Conservation (phyloP, 768 basidiomycete species). For the Hygrophoropsis aurantiaca region DNA sequence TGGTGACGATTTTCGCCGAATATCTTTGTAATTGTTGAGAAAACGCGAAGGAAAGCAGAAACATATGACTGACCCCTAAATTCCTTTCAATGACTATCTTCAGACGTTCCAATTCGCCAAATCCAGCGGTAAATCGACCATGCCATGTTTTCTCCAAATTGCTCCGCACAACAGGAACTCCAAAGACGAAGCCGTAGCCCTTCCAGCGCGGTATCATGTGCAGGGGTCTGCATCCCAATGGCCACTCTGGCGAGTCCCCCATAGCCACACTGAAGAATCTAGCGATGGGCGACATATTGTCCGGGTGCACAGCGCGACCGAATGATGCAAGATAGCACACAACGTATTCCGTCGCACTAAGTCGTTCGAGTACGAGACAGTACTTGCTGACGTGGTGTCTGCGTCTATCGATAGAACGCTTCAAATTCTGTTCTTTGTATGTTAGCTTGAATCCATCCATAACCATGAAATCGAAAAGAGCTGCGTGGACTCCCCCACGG, state of each 20-base stretch:
- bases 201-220: constrained; percentile 30
- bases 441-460: constrained; percentile 4
- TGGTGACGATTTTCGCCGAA: no score
- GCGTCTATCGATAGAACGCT: not conserved
- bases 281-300: constrained; percentile 23
- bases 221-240: constrained; percentile 23
- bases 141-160: constrained; percentile 4
- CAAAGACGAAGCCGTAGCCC: constrained; percentile 30
- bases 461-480: constrained; percentile 8
- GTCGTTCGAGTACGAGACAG: constrained; percentile 36
- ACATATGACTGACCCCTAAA: not conserved
- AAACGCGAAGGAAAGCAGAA: no score
- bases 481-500: constrained; percentile 4
- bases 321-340: constrained; percentile 39
- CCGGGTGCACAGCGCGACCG: constrained; percentile 21
- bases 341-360: constrained; percentile 27
- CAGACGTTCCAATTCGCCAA: constrained; percentile 8
- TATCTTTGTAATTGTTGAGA: no score
- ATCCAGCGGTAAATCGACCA: not conserved
- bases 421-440: not conserved
- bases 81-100: not conserved
- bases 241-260: constrained; percentile 28
- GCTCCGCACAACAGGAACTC: constrained; percentile 27
- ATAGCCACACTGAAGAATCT: constrained; percentile 37
- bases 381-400: constrained; percentile 6